Evolutionary conservation across 371 early-diverging fungal genomes (phyloP), one percentile per base, ranked within the genome.

Genomic region (Mortierella sp.): DNA sequence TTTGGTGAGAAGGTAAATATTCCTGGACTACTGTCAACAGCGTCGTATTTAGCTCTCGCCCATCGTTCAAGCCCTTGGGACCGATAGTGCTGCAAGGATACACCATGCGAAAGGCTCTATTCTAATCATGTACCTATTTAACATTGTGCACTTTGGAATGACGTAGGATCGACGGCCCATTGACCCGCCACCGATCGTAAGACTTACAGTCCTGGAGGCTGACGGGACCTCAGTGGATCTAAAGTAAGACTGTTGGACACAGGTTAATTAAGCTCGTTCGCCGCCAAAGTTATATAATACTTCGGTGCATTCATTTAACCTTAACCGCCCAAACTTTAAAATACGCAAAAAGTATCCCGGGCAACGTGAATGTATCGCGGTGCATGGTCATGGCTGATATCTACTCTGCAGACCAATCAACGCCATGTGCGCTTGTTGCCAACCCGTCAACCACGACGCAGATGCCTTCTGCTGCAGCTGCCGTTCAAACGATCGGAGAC

Each of bases 1-100:
- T 90, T 90, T 82, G 91, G 91, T 7, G 94, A 92, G 53, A 94
- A 92, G 57, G 71, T 59, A 64, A 54, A 15, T 14, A 6, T 8
- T 51, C n/a, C n/a, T n/a, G n/a, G n/a, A n/a, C n/a, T n/a, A n/a
- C n/a, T n/a, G n/a, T n/a, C n/a, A n/a, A n/a, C n/a, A n/a, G n/a
- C n/a, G n/a, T n/a, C n/a, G n/a, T n/a, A n/a, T n/a, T n/a, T n/a
- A n/a, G n/a, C n/a, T n/a, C n/a, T n/a, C n/a, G n/a, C n/a, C n/a
- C n/a, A n/a, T n/a, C n/a, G n/a, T n/a, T n/a, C n/a, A n/a, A n/a
- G n/a, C n/a, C n/a, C n/a, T n/a, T n/a, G n/a, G n/a, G n/a, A n/a
- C n/a, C n/a, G n/a, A n/a, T n/a, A n/a, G n/a, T n/a, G n/a, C n/a
- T n/a, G n/a, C n/a, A n/a, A n/a, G n/a, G n/a, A n/a, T n/a, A n/a